Conservation (phyloP, 768 basidiomycete species). For the Pleurotus eryngii region DNA sequence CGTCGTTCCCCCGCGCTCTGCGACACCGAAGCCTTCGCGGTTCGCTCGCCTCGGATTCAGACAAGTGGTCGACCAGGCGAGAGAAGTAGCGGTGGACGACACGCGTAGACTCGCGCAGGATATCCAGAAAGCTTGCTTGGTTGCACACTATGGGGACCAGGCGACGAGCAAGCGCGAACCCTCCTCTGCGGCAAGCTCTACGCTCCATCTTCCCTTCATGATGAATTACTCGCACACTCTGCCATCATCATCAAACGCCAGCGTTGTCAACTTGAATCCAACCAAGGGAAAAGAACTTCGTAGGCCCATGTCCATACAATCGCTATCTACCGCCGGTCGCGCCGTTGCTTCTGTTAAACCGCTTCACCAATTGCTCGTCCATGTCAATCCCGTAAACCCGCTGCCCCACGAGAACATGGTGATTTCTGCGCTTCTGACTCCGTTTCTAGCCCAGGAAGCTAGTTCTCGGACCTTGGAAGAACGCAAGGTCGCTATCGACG, state of each 20-base stretch:
- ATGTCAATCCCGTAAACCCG: slow-evolving; percentile 27
- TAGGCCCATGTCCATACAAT: slow-evolving; percentile 42
- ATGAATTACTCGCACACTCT: slow-evolving; percentile 30
- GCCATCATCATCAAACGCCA: slow-evolving; percentile 17
- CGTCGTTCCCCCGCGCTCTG: slow-evolving; percentile 22
- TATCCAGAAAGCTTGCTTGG: slow-evolving; percentile 52
- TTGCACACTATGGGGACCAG: slow-evolving; percentile 44
- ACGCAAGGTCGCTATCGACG: slow-evolving; percentile 51
- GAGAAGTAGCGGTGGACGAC: slow-evolving; percentile 47
- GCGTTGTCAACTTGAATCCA: slow-evolving; percentile 12
- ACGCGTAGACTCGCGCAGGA: slow-evolving; percentile 51
- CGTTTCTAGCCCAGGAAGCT: slow-evolving; percentile 43
- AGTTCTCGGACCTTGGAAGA: slow-evolving; percentile 45
- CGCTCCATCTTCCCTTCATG: slow-evolving; percentile 40
- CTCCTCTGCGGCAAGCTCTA: slow-evolving; percentile 27
- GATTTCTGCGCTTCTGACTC: slow-evolving; percentile 52
- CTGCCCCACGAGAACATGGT: slow-evolving; percentile 61
- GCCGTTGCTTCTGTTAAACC: slow-evolving; percentile 36
- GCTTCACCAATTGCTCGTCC: slow-evolving; percentile 43
- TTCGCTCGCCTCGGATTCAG: slow-evolving; percentile 52
- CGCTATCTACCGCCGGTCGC: slow-evolving; percentile 23
- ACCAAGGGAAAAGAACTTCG: slow-evolving; percentile 32
- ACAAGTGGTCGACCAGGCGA: slow-evolving; percentile 64
- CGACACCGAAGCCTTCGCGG: slow-evolving; percentile 48
- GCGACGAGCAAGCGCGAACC: slow-evolving; percentile 13